A percentile compares a stretch with the other conserved stretches of the same genome.
Conservation (phyloP, 2,329 filamentous ascomycete genomes). For the Penicillium corylophilum region DNA sequence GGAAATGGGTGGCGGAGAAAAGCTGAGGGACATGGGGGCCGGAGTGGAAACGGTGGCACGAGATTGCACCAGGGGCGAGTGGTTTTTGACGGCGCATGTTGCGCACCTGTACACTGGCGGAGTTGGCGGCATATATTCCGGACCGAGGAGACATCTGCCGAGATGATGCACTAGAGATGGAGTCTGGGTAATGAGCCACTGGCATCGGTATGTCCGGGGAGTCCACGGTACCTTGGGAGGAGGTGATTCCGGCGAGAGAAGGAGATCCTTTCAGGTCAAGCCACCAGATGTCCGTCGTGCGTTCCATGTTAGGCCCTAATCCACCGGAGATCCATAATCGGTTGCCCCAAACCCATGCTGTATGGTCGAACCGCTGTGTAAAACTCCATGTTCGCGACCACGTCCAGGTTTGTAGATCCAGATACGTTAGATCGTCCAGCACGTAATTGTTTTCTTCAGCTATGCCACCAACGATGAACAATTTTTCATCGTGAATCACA, state of each 20-base stretch:
- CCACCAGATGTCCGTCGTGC: constrained; percentile 96
- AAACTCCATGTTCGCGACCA: constrained; percentile 98
- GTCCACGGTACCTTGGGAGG: constrained; percentile 57
- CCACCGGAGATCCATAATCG: constrained; percentile 96
- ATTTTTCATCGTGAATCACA: constrained; percentile 90
- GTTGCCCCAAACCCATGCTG: constrained; percentile 88
- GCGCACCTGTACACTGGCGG: constrained; percentile 59
- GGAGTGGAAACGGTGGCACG: constrained; percentile 83
- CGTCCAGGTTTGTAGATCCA: constrained; percentile 95
- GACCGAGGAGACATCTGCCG: constrained; percentile 40
- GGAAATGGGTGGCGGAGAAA: constrained; percentile 89
- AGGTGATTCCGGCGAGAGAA: constrained; percentile 69
- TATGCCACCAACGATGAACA: constrained; percentile 95
- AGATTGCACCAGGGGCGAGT: constrained; percentile 81
- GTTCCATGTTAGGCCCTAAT: constrained; percentile 93
- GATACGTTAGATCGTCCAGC: constrained; percentile 91
- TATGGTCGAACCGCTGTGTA: constrained; percentile 91
- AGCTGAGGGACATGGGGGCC: constrained; percentile 84
- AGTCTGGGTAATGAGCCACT: constrained; percentile 40
- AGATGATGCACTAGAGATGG: constrained; percentile 34
- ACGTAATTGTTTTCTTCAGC: constrained; percentile 90
- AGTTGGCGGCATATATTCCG: constrained; percentile 69
- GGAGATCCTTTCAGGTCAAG: constrained; percentile 88
- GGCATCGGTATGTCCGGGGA: constrained; percentile 32
- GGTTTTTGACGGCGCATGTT: constrained; percentile 51